Base-by-base conservation (phyloP, 2,329 filamentous ascomycete genomes). In the Hymenoscyphus infarciens region DNA sequence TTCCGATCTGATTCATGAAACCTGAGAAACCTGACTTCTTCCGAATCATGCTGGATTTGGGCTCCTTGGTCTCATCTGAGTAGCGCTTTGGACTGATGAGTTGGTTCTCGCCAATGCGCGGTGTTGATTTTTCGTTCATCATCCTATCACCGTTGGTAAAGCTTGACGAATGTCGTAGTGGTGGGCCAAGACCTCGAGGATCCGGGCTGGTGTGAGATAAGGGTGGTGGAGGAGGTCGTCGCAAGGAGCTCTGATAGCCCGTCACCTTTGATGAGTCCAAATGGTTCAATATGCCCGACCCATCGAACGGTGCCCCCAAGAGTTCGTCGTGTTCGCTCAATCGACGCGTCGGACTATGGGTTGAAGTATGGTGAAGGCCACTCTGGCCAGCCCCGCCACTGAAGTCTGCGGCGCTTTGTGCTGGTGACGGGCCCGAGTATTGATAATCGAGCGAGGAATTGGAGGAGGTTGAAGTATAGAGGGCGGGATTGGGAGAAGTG, bases 21-120 rank as follows among this genome's bases (percentile, higher is more conserved):
- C 88, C 91, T 16, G 91, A 92, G 74, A 97, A 92, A 63, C 91
- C 92, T 59, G 90, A 90, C 80, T 96, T 96, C 80, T 96, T 96
- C 72, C 91, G 85, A 65, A 87, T 77, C 65, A 87, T 80, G 2
- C 81, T 78, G 16, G 81, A 79, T 72, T 86, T 89, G 53, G 82
- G 77, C 61, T 88, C 85, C 70, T 84, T 86, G 65, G 79, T 81
- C 77, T 97, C 91, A 76, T 95, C 91, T 16, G 91, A 95, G 74
- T 88, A 89, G 68, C 91, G 82, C 77, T 95, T 92, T 49, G 86
- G 81, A 66, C 80, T 82, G 54, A 80, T 77, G 63, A 84, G 61
- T 60, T 72, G 78, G 64, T 74, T 78, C 62, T 85, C 83, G 62
- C 73, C 71, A 19, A 75, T 67, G 61, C 77, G 73, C 45, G 78